Percentiles rank a stretch among this genome's conserved stretches.
These are phyloP conservation scores for Arachis monticola DNA, from an alignment of 331 rosid species.

Conservation along the genomic window DNA sequence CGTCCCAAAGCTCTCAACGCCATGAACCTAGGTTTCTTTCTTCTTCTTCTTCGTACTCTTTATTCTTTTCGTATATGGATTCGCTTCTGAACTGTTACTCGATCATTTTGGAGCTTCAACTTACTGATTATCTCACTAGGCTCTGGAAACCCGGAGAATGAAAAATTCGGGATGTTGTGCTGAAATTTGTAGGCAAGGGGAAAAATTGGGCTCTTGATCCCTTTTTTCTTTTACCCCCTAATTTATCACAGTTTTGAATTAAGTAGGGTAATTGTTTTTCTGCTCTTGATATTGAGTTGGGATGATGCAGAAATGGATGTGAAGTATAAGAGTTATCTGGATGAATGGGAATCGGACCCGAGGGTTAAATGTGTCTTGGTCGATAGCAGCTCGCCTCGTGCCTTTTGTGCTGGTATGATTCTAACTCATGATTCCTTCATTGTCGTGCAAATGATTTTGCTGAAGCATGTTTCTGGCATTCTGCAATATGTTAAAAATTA, in stretches of 20 bases:
- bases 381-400: constrained; percentile 88
- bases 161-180: constrained; percentile 6
- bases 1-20: constrained; percentile 99
- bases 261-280: neutral
- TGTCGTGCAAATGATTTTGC: constrained; percentile 19
- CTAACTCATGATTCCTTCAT: constrained; percentile 3
- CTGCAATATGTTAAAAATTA: neutral
- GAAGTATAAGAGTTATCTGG: constrained; percentile 77
- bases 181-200: constrained; percentile 22
- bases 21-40: constrained; percentile 70
- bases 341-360: constrained; percentile 92
- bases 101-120: constrained; percentile 9
- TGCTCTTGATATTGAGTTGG: constrained; percentile 25
- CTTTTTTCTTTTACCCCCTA: neutral
- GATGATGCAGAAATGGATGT: constrained; percentile 87
- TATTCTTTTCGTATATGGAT: neutral
- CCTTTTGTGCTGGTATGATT: constrained; percentile 88
- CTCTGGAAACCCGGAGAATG: constrained; percentile 19
- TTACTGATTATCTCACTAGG: constrained; percentile 24
- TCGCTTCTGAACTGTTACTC: constrained; percentile 6
- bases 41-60: neutral
- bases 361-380: constrained; percentile 83
- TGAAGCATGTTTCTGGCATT: constrained; percentile 28
- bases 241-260: constrained; percentile 8
- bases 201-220: constrained; percentile 12